phyloP scores from a whole-genome alignment of 1,139 yeast genomes.

The Saccharomyces uvarum region DNA sequence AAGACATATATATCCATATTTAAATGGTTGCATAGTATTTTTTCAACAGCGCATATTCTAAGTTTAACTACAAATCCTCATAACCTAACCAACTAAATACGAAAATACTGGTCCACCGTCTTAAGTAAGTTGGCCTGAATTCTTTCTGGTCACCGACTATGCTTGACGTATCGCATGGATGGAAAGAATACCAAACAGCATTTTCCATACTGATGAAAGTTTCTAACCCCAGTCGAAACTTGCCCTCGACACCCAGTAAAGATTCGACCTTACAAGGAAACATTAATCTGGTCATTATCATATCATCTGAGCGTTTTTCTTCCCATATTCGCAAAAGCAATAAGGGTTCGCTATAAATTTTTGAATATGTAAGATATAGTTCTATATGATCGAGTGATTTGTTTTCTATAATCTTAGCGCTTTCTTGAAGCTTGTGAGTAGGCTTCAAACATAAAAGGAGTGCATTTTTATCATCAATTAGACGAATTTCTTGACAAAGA shows the following conservation, averaged over 20 bases:
- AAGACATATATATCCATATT: not conserved
- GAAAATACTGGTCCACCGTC: constrained; percentile 24
- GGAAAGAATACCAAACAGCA: constrained; percentile 23
- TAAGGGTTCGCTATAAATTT: constrained; percentile 19
- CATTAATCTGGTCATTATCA: not conserved
- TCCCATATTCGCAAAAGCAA: constrained; percentile 18
- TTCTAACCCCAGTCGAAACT: constrained; percentile 9
- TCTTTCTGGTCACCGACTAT: constrained; percentile 16
- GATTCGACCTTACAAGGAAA: constrained; percentile 7
- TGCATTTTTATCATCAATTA: not conserved
- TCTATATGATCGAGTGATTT: constrained; percentile 8
- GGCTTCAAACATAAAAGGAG: not conserved
- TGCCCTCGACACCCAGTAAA: constrained; percentile 2
- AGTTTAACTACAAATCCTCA: not conserved
- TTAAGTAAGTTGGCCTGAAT: constrained; percentile 11
- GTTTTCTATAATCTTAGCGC: not conserved
- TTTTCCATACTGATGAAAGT: constrained; percentile 4
- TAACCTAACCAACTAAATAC: constrained; percentile 26
- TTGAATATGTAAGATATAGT: constrained; percentile 12
- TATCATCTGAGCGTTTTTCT: constrained; percentile 1
- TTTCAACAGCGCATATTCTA: not conserved
- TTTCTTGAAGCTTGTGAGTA: not conserved
- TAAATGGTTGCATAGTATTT: not conserved
- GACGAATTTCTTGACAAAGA: constrained; percentile 1
- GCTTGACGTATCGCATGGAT: constrained; percentile 26